Percentiles rank a stretch among this genome's conserved stretches.
These are phyloP conservation scores for Boletus eberwhitei DNA, from an alignment of 768 basidiomycete species.

Conservation along the genomic window DNA sequence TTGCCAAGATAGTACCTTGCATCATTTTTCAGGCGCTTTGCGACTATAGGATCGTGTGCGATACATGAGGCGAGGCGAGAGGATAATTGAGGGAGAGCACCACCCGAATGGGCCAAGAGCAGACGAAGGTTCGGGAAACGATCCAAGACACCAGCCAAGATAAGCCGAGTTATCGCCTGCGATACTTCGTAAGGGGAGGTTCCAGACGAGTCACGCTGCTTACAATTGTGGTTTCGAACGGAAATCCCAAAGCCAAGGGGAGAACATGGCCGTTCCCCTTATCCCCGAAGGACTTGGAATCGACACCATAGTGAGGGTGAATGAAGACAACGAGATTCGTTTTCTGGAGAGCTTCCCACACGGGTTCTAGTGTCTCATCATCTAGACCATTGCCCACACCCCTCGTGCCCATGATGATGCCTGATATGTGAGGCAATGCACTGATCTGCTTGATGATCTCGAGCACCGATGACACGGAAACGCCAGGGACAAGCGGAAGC, in stretches of 20 bases:
- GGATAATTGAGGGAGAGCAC: constrained; percentile 78
- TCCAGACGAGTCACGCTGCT: constrained; percentile 26
- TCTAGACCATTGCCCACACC: constrained; percentile 78
- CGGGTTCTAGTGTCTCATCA: constrained; percentile 70
- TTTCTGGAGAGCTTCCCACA: constrained; percentile 76
- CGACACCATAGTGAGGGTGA: constrained; percentile 85
- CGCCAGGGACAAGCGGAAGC: constrained; percentile 73
- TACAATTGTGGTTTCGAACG: constrained; percentile 86
- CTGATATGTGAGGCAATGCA: constrained; percentile 61
- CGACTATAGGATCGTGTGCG: constrained; percentile 78
- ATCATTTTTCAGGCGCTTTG: constrained; percentile 72
- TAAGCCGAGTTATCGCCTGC: constrained; percentile 71
- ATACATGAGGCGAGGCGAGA: constrained; percentile 85
- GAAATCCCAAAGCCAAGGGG: constrained; percentile 83
- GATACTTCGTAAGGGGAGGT: constrained; percentile 5
- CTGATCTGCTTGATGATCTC: constrained; percentile 66
- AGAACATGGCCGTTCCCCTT: constrained; percentile 84
- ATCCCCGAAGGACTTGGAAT: constrained; percentile 69
- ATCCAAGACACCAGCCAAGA: constrained; percentile 78
- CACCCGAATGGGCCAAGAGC: constrained; percentile 85
- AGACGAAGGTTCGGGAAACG: constrained; percentile 72
- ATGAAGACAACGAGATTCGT: constrained; percentile 75
- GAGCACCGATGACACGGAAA: constrained; percentile 53
- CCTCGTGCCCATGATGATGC: constrained; percentile 80
- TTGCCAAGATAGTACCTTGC: constrained; percentile 80